These are phyloP conservation scores for Colletotrichum graminicola DNA, from an alignment of 2,329 filamentous ascomycete species.

Conservation along the genomic window DNA sequence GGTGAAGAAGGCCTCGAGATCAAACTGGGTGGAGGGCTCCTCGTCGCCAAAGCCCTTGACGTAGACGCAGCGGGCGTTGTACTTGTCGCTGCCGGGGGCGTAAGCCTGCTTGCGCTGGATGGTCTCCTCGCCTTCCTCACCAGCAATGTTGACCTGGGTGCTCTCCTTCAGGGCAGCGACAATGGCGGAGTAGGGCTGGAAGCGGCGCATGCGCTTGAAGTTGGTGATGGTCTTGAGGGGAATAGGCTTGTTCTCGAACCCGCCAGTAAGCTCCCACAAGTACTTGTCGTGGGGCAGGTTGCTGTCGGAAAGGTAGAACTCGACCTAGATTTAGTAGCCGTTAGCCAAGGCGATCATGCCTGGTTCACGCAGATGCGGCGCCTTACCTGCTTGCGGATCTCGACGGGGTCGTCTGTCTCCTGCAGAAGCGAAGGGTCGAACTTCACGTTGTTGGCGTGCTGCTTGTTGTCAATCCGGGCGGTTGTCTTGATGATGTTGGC, in stretches of 20 bases:
- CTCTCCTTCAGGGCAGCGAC: conserved; percentile 86
- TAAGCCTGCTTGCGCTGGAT: conserved; percentile 83
- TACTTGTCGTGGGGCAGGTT: conserved; percentile 92
- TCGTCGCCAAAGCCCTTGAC: conserved; percentile 95
- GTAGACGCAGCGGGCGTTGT: conserved; percentile 84
- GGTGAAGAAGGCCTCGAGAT: conserved; percentile 92
- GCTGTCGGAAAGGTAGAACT: conserved; percentile 95
- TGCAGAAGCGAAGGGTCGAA: conserved; percentile 76
- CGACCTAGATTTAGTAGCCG: conserved; percentile 70
- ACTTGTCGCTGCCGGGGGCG: conserved; percentile 70
- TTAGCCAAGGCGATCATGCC: conserved; percentile 7
- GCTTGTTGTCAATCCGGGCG: conserved; percentile 54
- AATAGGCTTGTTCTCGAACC: conserved; percentile 84
- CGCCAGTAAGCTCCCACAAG: conserved; percentile 82
- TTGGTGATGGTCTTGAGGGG: conserved; percentile 80
- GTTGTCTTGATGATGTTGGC: conserved; percentile 61
- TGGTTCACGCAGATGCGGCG: background rate
- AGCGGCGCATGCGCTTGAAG: conserved; percentile 97
- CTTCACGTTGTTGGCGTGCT: conserved; percentile 71
- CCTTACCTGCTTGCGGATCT: conserved; percentile 85
- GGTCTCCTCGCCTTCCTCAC: conserved; percentile 78
- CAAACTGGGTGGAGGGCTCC: conserved; percentile 86
- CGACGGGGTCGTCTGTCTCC: conserved; percentile 80
- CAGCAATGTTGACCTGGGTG: conserved; percentile 77
- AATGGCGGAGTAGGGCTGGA: conserved; percentile 87